Conservation (phyloP, 768 basidiomycete genomes). For the Tulasnella sp. region DNA sequence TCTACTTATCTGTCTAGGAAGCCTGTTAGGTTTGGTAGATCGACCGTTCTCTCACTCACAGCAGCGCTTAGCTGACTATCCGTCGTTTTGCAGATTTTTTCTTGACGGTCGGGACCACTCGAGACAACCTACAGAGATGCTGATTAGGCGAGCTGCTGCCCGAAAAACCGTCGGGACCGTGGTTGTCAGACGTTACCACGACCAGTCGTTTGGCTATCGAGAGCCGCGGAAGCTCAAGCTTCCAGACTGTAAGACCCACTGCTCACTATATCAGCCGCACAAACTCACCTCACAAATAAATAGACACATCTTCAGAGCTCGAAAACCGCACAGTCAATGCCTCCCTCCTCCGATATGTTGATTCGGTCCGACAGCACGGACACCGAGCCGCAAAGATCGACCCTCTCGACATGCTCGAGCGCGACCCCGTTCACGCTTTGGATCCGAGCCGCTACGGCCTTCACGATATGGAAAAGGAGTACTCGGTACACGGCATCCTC, state of each 20-base stretch:
- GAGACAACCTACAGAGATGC: no score
- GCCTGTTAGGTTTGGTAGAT: no score
- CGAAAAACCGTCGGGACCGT: no score
- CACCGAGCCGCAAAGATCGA: slow-evolving; percentile 81
- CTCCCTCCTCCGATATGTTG: slow-evolving; percentile 74
- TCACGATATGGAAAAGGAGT: slow-evolving; percentile 37
- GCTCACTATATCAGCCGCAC: neutral
- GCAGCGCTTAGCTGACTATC: no score
- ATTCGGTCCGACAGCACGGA: slow-evolving; percentile 51
- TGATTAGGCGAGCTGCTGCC: no score
- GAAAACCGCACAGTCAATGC: slow-evolving; percentile 61
- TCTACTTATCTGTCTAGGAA: no score
- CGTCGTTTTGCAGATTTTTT: no score
- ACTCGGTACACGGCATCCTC: slow-evolving; percentile 70
- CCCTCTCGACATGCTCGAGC: slow-evolving; percentile 75
- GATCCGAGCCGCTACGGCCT: slow-evolving; percentile 70
- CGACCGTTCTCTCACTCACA: no score
- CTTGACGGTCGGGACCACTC: no score
- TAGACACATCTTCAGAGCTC: slow-evolving; percentile 56
- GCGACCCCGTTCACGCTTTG: slow-evolving; percentile 69
- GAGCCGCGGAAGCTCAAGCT: slow-evolving; percentile 49
- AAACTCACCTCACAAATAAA: neutral
- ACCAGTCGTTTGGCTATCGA: slow-evolving; percentile 70
- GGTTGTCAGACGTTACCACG: slow-evolving; percentile 40
- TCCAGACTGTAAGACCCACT: slow-evolving; percentile 52